Percentiles rank a stretch among this genome's conserved stretches.
Conservation (phyloP, 2,329 filamentous ascomycete genomes). For the Verticillium longisporum region DNA sequence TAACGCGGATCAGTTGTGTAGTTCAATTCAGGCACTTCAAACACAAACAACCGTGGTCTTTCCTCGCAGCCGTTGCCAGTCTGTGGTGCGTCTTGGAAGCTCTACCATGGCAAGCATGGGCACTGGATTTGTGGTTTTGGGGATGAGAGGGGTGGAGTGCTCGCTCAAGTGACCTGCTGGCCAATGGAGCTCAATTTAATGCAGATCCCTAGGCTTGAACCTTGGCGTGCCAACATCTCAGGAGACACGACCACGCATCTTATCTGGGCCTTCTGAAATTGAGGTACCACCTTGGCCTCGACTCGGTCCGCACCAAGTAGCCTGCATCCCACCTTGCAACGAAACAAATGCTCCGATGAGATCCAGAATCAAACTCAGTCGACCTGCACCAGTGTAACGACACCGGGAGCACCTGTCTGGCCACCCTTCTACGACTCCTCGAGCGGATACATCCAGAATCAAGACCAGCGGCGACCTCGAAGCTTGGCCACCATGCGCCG, state of each 20-base stretch:
- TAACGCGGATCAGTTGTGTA: too few relatives aligned
- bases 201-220: not conserved
- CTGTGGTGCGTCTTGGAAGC: not conserved
- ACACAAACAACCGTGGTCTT: too few relatives aligned
- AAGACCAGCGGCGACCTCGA: not conserved
- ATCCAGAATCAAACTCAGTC: not conserved
- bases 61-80: too few relatives aligned
- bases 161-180: not conserved
- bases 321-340: not conserved
- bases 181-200: not conserved
- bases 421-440: not conserved
- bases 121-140: not conserved
- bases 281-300: not conserved
- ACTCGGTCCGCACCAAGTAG: not conserved
- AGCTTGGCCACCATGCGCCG: slow-evolving; percentile 21
- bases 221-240: not conserved
- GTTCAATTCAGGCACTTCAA: too few relatives aligned
- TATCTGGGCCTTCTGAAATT: not conserved
- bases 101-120: not conserved
- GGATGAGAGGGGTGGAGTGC: not conserved
- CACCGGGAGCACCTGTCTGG: not conserved
- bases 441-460: not conserved
- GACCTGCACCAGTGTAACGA: not conserved
- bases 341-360: not conserved
- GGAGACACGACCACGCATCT: not conserved